Evolutionary conservation across 2,329 filamentous ascomycete genomes (phyloP).

Genomic region (Arthroderma sp.): DNA sequence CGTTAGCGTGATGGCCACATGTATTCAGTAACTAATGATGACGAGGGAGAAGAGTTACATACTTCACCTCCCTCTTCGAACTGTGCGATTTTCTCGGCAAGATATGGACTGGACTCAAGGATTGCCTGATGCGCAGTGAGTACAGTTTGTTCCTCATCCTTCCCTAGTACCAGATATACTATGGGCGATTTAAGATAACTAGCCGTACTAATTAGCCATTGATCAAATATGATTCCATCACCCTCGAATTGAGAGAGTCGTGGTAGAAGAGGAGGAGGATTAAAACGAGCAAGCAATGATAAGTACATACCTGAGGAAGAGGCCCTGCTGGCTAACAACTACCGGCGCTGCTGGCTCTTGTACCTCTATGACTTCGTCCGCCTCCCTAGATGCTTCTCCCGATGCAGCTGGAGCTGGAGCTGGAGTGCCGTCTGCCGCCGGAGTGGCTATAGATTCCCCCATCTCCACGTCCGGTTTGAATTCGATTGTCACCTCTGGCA

Average conservation of each 20-base stretch:
- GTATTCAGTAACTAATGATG: background rate
- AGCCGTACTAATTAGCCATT: background rate
- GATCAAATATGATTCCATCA: background rate
- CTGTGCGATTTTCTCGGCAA: slow-evolving; percentile 48
- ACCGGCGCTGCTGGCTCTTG: slow-evolving; percentile 5
- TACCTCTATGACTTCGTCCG: slow-evolving; percentile 8
- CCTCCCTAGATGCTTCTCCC: background rate
- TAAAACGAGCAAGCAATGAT: background rate
- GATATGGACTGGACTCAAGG: slow-evolving; percentile 61
- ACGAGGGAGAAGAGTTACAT: background rate
- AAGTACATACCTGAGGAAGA: background rate
- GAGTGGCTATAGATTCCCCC: slow-evolving; percentile 8
- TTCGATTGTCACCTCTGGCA: slow-evolving; percentile 12
- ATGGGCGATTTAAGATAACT: slow-evolving; percentile 56
- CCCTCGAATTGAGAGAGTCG: background rate
- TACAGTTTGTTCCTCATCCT: slow-evolving; percentile 46
- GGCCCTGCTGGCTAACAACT: background rate
- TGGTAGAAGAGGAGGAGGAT: background rate
- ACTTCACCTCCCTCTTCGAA: slow-evolving; percentile 45
- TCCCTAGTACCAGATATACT: slow-evolving; percentile 55
- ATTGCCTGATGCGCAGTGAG: slow-evolving; percentile 72
- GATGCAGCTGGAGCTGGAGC: background rate
- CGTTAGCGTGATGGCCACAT: background rate
- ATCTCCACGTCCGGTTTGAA: slow-evolving; percentile 21
- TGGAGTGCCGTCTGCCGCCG: background rate